Percentiles rank a stretch among this genome's conserved stretches.
phyloP scores from a whole-genome alignment of 2,329 filamentous ascomycete species.

The Venturia effusa region DNA sequence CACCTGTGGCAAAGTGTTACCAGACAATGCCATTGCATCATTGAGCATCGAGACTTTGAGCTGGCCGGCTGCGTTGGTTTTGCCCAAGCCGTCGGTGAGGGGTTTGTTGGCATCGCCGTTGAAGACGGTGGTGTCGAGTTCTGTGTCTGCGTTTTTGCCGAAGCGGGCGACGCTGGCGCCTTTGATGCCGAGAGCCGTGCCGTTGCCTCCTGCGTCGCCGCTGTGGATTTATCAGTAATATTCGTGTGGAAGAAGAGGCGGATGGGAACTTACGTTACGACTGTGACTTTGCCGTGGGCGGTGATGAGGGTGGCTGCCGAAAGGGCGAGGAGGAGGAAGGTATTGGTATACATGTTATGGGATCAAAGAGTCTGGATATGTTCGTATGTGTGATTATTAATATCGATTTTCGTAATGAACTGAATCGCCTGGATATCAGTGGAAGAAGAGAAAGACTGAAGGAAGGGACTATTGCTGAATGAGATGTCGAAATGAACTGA shows the following conservation, averaged over 20 bases:
- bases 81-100: constrained; percentile 29
- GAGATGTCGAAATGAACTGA: not conserved
- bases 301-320: constrained; percentile 11
- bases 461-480: not conserved
- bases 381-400: not conserved
- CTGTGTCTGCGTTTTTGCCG: constrained; percentile 31
- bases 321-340: not conserved
- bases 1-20: constrained; percentile 31
- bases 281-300: constrained; percentile 15
- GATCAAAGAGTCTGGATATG: not conserved
- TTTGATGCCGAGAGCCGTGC: constrained; percentile 32
- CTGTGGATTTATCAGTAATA: not conserved
- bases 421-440: not conserved
- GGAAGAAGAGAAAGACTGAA: not conserved
- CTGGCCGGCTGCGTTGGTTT: constrained; percentile 25
- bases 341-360: not conserved
- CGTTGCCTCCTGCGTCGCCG: constrained; percentile 32
- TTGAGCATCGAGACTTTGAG: constrained; percentile 26
- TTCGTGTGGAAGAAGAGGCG: not conserved
- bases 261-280: constrained; percentile 8
- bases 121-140: constrained; percentile 38
- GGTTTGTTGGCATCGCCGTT: constrained; percentile 19
- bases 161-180: constrained; percentile 31
- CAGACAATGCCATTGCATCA: constrained; percentile 26
- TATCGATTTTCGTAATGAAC: not conserved